Base-by-base conservation (phyloP, 208 protist species). In the Acanthamoeba lenticulata region DNA sequence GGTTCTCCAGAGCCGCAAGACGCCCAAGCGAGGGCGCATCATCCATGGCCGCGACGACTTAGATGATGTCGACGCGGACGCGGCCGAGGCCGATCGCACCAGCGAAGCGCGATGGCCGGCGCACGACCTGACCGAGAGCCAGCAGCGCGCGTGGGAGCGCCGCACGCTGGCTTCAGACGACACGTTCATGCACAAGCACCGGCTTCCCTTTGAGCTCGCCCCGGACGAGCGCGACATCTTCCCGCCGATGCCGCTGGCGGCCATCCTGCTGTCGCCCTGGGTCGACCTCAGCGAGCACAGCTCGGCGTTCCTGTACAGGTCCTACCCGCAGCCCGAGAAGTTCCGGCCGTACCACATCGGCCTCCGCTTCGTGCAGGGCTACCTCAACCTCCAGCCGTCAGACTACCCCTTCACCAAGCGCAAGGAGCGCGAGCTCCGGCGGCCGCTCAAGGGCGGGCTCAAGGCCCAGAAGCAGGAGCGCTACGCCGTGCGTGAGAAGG, bases 61-160 rank as follows among this genome's bases (percentile, higher is more conserved):
- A n/a, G 67, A 42, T 0, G 11, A 32, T 0, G 36, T 24, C 2
- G 36, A 77, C 3, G 36, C 32, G 7, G 67, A 42, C 36, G 67
- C 65, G 7, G 65, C 32, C 32, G 67, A 11, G 67, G 67, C 67
- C 36, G 67, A 77, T 21, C 7, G 9, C 15, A 42, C 34, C 1
- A 77, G 67, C 67, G 67, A 77, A n/a, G n/a, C 24, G 19, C 67
- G 67, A 32, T 77, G 67, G 67, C 67, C 67, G 29, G 67, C 67
- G 36, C 1, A 32, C 34, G 21, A 42, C 36, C 24, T 44, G 67
- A 77, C 36, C 2, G 67, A 77, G 36, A 77, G 67, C 67, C 29
- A 77, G 67, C 67, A 77, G 17, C 67, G 67, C 67, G 67, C 67
- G 11, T 77, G 67, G 67, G 67, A 77, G 67, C 67, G 67, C n/a